Base-by-base conservation (phyloP, 306 rosid species). In the Leucaena leucocephala region DNA sequence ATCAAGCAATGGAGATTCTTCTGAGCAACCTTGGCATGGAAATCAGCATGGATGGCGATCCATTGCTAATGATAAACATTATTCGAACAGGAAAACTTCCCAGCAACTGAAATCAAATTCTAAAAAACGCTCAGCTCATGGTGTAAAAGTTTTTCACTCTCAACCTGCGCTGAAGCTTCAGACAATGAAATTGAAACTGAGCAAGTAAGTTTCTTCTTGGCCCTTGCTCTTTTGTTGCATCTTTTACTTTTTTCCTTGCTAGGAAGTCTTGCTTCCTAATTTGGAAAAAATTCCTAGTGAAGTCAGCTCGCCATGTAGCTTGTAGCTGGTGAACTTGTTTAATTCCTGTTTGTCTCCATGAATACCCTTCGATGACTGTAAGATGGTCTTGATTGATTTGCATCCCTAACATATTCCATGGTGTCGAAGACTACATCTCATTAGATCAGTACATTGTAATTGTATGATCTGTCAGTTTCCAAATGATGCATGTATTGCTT, bases 81-180 rank as follows among this genome's bases (percentile, higher is more conserved):
- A 94, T 86, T 91, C 97, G 40, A 91, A 86, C 75, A 89, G 97
- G 81, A 92, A 89, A 87, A 89, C 95, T 77, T 92, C 97, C 57
- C 98, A 94, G 87, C 97, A 92, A 74, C 86, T 92, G 76, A 94
- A 94, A 87, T 90, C 97, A 55, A 92, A 90, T 86, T 94, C 97
- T 19, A 90, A 92, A 87, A 94, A 88, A 36, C 97, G 98, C 82
- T 87, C 92, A 4, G 90, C 89, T 80, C 97, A 91, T 72, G 98
- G 97, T 46, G 88, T 94, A 86, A 92, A 89, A 90, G 83, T 94
- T 84, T 91, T 89, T 76, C 98, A 94, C 83, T 92, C 98, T 50
- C 94, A 92, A 81, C 95, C 98, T 76, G 97, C 97, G 14, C 78
- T 92, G 89, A 94, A 87, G 80, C 82, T 94, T 74, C 97, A 94